Evolutionary conservation across 768 basidiomycete genomes (phyloP).

Genomic region (Auriculariales sp.): DNA sequence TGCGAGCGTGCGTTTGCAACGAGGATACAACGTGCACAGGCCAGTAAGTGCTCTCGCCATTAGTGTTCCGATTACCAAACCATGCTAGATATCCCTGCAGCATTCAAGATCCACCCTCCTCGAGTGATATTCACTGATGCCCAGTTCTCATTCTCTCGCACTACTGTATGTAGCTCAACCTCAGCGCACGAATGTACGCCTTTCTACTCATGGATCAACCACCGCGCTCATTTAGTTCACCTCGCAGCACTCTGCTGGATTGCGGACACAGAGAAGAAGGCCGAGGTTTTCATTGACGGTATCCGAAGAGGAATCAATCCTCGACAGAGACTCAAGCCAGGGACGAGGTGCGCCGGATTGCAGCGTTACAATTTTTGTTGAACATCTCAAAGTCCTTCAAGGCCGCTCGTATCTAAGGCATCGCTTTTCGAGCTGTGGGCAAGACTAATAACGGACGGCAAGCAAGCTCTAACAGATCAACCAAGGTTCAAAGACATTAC

Average conservation of each 20-base stretch:
- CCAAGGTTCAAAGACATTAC: too few species aligned
- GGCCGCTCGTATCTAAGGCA: constrained; percentile 39
- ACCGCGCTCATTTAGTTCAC: constrained; percentile 1
- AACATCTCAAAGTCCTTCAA: constrained; percentile 16
- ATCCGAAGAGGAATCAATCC: constrained; percentile 63
- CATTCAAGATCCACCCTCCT: not conserved
- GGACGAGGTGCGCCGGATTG: constrained; percentile 35
- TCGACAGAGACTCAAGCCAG: constrained; percentile 47
- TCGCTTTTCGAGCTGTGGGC: constrained; percentile 36
- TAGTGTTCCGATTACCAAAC: too few species aligned
- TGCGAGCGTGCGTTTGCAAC: constrained; percentile 54
- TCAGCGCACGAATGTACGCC: constrained; percentile 60
- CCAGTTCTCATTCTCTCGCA: not conserved
- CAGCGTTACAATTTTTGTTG: too few species aligned
- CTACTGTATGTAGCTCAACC: constrained; percentile 14
- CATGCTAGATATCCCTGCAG: constrained; percentile 1
- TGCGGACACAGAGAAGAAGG: constrained; percentile 27
- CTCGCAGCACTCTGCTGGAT: constrained; percentile 69
- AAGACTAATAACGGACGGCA: constrained; percentile 2
- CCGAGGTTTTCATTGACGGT: constrained; percentile 66
- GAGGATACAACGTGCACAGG: constrained; percentile 35
- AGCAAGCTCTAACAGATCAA: not conserved
- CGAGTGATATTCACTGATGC: not conserved
- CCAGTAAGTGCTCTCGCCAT: too few species aligned
- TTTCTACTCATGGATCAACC: not conserved